Conservation (phyloP, 306 rosid genomes). For the Rosa multiflora region DNA sequence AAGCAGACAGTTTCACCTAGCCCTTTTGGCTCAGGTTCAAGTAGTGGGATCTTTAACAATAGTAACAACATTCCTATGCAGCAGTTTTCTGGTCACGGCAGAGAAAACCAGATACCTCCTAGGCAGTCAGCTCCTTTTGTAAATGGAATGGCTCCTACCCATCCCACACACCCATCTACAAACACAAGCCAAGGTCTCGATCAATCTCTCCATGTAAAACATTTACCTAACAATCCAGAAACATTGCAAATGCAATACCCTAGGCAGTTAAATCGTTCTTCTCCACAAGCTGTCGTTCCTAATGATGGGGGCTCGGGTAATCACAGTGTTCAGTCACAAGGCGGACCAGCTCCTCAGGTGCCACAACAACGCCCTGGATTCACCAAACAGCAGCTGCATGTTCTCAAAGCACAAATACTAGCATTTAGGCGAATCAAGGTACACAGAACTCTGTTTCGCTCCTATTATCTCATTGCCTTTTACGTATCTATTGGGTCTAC, state of each 20-base stretch:
- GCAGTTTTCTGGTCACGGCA: conserved; percentile 72
- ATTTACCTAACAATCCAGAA: conserved; percentile 50
- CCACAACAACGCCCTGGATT: conserved; percentile 63
- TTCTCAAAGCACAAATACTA: conserved; percentile 93
- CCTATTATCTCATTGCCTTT: conserved; percentile 15
- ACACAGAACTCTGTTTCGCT: conserved; percentile 27
- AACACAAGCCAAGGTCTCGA: conserved; percentile 52
- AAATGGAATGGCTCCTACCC: conserved; percentile 69
- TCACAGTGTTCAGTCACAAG: conserved; percentile 38
- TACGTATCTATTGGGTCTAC: conserved; percentile 16
- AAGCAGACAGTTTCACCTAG: conserved; percentile 62
- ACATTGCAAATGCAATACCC: conserved; percentile 49
- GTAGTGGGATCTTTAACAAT: conserved; percentile 47
- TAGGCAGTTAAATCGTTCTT: conserved; percentile 60
- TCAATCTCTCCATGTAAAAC: conserved; percentile 52
- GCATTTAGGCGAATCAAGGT: conserved; percentile 98
- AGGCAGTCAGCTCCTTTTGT: conserved; percentile 53
- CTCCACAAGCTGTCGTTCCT: conserved; percentile 55
- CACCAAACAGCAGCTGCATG: conserved; percentile 89
- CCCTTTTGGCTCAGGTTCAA: conserved; percentile 54
- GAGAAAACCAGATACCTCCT: conserved; percentile 68
- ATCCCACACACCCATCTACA: conserved; percentile 55
- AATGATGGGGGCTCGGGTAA: conserved; percentile 60
- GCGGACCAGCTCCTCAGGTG: conserved; percentile 50
- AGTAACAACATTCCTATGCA: conserved; percentile 45